phyloP scores from a whole-genome alignment of 148 eudicot genomes.

The Bassia scoparia region DNA sequence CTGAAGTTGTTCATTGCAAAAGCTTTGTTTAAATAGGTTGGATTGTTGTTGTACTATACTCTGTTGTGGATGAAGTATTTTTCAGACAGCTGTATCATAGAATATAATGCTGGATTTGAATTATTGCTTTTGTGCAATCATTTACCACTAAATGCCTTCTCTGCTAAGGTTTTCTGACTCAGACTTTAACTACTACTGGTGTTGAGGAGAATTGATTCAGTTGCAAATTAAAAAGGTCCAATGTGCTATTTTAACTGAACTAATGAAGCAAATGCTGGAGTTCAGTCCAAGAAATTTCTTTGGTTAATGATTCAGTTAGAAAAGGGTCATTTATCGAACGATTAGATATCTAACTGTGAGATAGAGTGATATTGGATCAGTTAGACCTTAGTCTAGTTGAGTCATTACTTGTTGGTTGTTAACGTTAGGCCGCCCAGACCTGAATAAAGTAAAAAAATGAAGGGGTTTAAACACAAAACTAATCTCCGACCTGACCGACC shows the following conservation, averaged over 20 bases:
- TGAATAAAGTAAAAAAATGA: too few relatives aligned
- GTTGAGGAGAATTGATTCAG: not conserved
- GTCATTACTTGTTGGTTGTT: too few relatives aligned
- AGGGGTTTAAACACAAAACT: too few relatives aligned
- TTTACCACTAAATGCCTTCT: slow-evolving; percentile 6
- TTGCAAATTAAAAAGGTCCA: not conserved
- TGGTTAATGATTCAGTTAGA: not conserved
- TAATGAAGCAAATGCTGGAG: not conserved
- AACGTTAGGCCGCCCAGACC: too few relatives aligned
- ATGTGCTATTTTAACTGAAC: not conserved
- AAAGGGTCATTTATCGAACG: too few relatives aligned
- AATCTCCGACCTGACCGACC: too few relatives aligned
- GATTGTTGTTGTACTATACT: slow-evolving; percentile 5
- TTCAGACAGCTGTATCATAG: slow-evolving; percentile 24
- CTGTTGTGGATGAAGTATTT: not conserved
- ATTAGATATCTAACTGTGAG: too few relatives aligned
- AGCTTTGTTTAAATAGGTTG: slow-evolving; percentile 12
- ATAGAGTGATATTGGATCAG: too few relatives aligned
- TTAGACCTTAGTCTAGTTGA: too few relatives aligned
- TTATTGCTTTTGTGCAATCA: slow-evolving; percentile 18
- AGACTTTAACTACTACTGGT: not conserved
- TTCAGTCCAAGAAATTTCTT: not conserved
- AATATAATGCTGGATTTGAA: slow-evolving; percentile 20
- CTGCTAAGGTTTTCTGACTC: slow-evolving; percentile 1
- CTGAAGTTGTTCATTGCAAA: not conserved